Evolutionary conservation across 2,329 filamentous ascomycete genomes (phyloP).

Genomic region (Pyrenophora graminea): DNA sequence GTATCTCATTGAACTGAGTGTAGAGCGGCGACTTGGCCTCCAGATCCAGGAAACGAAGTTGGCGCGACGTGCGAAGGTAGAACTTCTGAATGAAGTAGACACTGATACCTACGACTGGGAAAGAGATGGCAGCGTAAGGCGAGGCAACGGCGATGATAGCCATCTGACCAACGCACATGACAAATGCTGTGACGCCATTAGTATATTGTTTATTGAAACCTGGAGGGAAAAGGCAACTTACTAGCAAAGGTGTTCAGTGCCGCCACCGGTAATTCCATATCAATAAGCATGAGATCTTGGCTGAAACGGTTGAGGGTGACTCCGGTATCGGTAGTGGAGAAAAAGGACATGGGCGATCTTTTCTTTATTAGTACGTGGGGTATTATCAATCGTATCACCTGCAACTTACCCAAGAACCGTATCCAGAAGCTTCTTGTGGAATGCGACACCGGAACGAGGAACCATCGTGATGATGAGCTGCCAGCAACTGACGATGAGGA

Average conservation of each 20-base stretch:
- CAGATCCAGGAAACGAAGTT: conserved; percentile 58
- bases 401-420: conserved; percentile 53
- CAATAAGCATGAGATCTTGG: conserved; percentile 55
- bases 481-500: conserved; percentile 40
- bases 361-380: conserved; percentile 15
- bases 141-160: conserved; percentile 48
- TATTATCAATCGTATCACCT: background rate
- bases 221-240: background rate
- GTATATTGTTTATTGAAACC: background rate
- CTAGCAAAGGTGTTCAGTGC: conserved; percentile 41
- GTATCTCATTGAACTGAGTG: conserved; percentile 57
- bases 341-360: conserved; percentile 50
- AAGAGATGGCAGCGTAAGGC: conserved; percentile 46
- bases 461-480: conserved; percentile 60
- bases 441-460: conserved; percentile 55
- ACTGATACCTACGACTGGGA: conserved; percentile 45
- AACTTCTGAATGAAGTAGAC: conserved; percentile 52
- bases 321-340: conserved; percentile 52
- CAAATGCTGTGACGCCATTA: conserved; percentile 28
- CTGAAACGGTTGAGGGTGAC: conserved; percentile 54
- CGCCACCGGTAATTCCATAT: conserved; percentile 48
- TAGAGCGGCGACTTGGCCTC: conserved; percentile 57
- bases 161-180: conserved; percentile 42
- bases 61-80: conserved; percentile 55
- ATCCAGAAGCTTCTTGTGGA: conserved; percentile 55